phyloP scores from a whole-genome alignment of 73 alveolate genomes.

The Paramecium sexaurelia region DNA sequence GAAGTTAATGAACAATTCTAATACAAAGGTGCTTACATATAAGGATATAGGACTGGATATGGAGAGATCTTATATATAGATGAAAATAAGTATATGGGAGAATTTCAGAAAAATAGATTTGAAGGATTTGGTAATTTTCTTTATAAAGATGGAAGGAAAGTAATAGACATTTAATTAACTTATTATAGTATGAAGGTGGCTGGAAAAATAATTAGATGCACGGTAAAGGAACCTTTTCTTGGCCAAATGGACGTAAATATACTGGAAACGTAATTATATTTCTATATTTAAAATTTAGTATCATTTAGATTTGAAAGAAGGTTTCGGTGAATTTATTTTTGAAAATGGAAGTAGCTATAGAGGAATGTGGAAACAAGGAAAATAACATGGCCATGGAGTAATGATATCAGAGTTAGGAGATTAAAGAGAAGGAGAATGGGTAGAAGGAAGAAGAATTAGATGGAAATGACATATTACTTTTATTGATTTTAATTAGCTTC shows the following conservation, averaged over 20 bases:
- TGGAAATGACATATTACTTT: constrained; percentile 46
- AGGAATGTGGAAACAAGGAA: constrained; percentile 59
- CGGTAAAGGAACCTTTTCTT: not conserved
- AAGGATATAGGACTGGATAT: constrained; percentile 70
- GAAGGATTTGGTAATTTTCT: constrained; percentile 61
- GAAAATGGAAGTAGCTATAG: constrained; percentile 43
- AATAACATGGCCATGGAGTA: constrained; percentile 57
- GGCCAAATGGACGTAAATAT: constrained; percentile 44
- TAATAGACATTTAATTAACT: not conserved
- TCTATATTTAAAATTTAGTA: constrained; percentile 5
- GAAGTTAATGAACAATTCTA: constrained; percentile 70
- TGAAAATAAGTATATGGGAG: constrained; percentile 71
- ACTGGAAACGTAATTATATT: constrained; percentile 2
- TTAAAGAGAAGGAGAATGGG: constrained; percentile 60
- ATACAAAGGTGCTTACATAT: constrained; percentile 61
- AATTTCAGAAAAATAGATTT: constrained; percentile 22
- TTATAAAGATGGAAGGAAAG: constrained; percentile 65
- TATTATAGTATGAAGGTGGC: constrained; percentile 65
- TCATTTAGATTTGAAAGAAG: constrained; percentile 2
- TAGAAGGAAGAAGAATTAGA: constrained; percentile 48
- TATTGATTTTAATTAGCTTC: not conserved
- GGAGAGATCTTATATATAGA: constrained; percentile 71
- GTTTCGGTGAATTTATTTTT: constrained; percentile 6
- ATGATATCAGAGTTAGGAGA: constrained; percentile 21
- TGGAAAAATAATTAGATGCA: constrained; percentile 44